Evolutionary conservation across 208 protist genomes (phyloP), one percentile per base, ranked within the genome.

Genomic region (Porcisia hertigi): DNA sequence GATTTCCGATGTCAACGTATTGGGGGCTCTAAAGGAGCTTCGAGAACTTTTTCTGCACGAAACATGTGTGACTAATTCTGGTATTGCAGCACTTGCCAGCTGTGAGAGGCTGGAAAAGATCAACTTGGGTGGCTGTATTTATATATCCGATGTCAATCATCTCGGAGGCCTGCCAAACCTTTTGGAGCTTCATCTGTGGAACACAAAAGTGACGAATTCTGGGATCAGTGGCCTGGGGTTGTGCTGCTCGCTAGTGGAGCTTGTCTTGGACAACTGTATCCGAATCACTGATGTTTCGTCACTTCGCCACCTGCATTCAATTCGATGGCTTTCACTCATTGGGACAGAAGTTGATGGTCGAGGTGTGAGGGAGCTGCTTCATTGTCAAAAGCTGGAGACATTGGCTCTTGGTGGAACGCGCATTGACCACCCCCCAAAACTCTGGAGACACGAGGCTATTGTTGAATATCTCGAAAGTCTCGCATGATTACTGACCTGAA

Each of bases 121-220:
- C 6, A 83, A 85, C 55, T 71, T 92, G 25, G 81, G 81, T 34
- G 81, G 87, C 34, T 90, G 88, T 62, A 52, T 74, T 25, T 60
- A 71, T n/a, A 71, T 92, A n/a, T 87, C 83, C 5, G 64, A 90
- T 71, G 82, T 90, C 30, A 92, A 90, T 73, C 74, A 63, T 60
- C 69, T 92, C 0, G 60, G 74, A 6, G 30, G 45, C 0, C 59
- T 92, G 60, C n/a, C 52, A 2, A 41, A 49, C 9, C 63, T 92
- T 36, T 70, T 81, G 67, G 86, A 92, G 34, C 60, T 92, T 16
- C 86, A 92, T 79, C 75, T 92, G 2, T 92, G 86, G 75, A 88
- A 77, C 62, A 92, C 88, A 3, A 81, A 69, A 30, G 83, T 92
- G 9, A 82, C 73, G 4, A 81, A 84, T 20, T 59, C 74, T 36